phyloP scores from a whole-genome alignment of 2,329 filamentous ascomycete genomes.

The Alternaria panax region DNA sequence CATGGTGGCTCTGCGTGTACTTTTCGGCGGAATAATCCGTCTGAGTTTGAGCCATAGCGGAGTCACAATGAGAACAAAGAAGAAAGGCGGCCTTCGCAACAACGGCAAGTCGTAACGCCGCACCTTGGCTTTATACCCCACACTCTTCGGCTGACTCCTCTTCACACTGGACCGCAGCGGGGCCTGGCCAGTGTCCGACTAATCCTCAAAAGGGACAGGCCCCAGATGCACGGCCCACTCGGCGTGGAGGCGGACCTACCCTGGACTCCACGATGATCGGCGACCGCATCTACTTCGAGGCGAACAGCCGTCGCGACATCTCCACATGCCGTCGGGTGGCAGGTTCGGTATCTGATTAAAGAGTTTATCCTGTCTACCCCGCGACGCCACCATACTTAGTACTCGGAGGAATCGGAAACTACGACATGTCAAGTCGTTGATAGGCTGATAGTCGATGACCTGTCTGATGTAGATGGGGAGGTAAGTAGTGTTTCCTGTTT shows the following conservation, averaged over 20 bases:
- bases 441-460: background rate
- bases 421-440: background rate
- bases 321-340: slow-evolving; percentile 12
- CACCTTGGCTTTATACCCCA: slow-evolving; percentile 11
- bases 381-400: slow-evolving; percentile 16
- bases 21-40: slow-evolving; percentile 23
- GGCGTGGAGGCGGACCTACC: slow-evolving; percentile 12
- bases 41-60: slow-evolving; percentile 18
- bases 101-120: slow-evolving; percentile 15
- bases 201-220: slow-evolving; percentile 7
- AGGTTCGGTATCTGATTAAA: slow-evolving; percentile 16
- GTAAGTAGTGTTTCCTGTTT: background rate
- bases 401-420: background rate
- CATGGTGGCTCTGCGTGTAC: slow-evolving; percentile 30
- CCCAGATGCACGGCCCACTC: slow-evolving; percentile 9
- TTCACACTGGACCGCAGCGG: slow-evolving; percentile 4
- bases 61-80: background rate
- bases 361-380: background rate
- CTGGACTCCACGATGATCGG: slow-evolving; percentile 15
- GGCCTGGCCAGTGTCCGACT: slow-evolving; percentile 11
- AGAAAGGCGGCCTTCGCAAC: background rate
- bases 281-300: slow-evolving; percentile 3
- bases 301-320: slow-evolving; percentile 13
- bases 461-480: background rate
- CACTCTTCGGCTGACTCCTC: background rate